A percentile compares a stretch with the other conserved stretches of the same genome.
Evolutionary conservation across 768 basidiomycete genomes (phyloP).

Genomic region (Lentinula lateritia): DNA sequence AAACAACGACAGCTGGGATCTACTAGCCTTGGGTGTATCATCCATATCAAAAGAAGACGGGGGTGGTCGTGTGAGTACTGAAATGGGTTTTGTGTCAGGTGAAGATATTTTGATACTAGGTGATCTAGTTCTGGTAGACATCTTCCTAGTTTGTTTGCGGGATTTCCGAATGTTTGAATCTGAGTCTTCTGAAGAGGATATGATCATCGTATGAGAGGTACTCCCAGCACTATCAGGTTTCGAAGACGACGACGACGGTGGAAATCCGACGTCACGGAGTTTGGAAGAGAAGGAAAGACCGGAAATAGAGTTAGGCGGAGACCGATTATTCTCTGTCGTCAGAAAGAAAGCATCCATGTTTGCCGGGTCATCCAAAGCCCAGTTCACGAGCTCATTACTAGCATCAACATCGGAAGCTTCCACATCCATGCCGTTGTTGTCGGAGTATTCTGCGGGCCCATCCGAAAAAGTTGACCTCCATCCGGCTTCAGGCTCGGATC

Average conservation of each 20-base stretch:
- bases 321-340: background rate
- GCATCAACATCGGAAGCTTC: background rate
- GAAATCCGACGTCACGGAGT: background rate
- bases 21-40: slow-evolving; percentile 9
- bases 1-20: background rate
- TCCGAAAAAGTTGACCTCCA: background rate
- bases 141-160: background rate
- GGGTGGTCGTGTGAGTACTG: background rate
- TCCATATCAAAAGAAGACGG: background rate
- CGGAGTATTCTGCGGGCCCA: background rate
- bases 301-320: background rate
- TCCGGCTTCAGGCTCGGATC: background rate
- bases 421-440: background rate
- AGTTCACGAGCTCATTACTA: background rate
- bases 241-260: background rate
- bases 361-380: background rate
- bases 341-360: background rate
- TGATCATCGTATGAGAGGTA: background rate
- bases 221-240: background rate
- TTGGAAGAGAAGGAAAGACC: background rate
- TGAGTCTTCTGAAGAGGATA: background rate
- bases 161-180: background rate
- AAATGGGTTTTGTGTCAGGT: background rate
- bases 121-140: background rate
- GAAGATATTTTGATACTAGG: background rate